Percentiles rank a stretch among this genome's conserved stretches.
Conservation (phyloP, 805 yeast species). For the Wickerhamiella qilinensis region DNA sequence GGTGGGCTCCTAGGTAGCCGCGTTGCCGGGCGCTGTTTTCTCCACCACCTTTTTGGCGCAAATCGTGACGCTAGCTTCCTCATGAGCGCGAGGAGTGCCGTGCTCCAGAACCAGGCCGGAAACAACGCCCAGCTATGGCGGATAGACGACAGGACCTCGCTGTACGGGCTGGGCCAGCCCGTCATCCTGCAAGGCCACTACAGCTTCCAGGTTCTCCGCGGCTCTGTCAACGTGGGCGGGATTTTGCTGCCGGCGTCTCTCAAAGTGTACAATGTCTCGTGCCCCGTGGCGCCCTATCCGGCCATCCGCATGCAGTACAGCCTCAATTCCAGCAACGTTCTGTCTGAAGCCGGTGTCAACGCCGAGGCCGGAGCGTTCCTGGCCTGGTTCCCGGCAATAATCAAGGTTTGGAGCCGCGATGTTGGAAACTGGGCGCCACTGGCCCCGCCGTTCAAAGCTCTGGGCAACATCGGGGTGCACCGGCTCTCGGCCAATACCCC, state of each 20-base stretch:
- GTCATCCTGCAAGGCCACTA: constrained; percentile 19
- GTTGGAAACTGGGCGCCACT: constrained; percentile 6
- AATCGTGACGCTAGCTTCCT: too few species aligned
- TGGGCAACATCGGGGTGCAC: constrained; percentile 1
- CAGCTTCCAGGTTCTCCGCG: constrained; percentile 16
- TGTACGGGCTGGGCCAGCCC: constrained; percentile 7
- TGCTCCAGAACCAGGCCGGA: too few species aligned
- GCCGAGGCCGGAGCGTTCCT: neutral
- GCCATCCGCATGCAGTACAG: constrained; percentile 7
- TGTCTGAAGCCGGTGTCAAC: constrained; percentile 1
- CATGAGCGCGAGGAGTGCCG: too few species aligned
- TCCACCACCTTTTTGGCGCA: too few species aligned
- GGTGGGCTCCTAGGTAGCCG: too few species aligned
- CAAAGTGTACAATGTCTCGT: constrained; percentile 4
- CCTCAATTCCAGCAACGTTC: neutral
- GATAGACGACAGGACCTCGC: neutral
- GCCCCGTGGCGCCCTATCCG: constrained; percentile 14
- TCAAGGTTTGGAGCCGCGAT: constrained; percentile 1
- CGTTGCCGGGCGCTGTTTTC: too few species aligned
- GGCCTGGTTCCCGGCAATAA: constrained; percentile 3
- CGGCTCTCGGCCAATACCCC: neutral
- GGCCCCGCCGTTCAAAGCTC: constrained; percentile 18
- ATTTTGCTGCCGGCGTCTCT: constrained; percentile 6
- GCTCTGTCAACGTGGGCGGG: constrained; percentile 19
- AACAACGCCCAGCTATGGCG: neutral